Evolutionary conservation across 768 basidiomycete genomes (phyloP), one percentile per base, ranked within the genome.

Genomic region (Lactarius indigo): DNA sequence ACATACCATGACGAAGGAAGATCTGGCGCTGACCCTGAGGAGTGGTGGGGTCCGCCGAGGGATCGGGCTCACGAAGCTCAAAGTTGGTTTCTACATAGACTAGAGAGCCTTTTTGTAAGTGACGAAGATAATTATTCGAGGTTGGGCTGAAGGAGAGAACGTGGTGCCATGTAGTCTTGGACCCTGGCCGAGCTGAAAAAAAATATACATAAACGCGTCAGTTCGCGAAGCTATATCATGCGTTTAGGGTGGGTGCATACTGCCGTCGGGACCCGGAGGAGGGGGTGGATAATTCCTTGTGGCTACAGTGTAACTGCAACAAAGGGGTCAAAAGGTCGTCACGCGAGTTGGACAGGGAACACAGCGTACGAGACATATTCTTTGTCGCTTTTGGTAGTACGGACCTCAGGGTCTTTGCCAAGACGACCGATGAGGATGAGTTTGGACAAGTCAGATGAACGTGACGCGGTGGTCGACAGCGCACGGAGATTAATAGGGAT

Each of bases 81-180:
- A 83, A 93, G 70, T 79, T 81, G 33, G 92, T 87, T 75, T 96
- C 93, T 41, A 91, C 92, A 68, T 87, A 94, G 20, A 96, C 92
- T 65, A 80, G 86, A 58, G 84, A 78, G 6, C 93, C 93, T 69
- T 90, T 91, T 71, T 76, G 82, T 47, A 96, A 74, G 52, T 77
- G 85, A 65, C 78, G 80, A 41, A 96, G 83, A 72, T 84, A 91
- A 65, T 79, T 85, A 70, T 87, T 88, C n/a, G 85, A 72, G 47
- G 54, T 5, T 9, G 85, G 81, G n/a, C 78, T 78, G 80, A 94
- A 94, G 30, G 88, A 93, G 57, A 93, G 72, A 57, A 96, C 71
- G 55, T 86, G 80, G 73, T 95, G 93, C 85, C 88, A 96, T 28
- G 90, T 88, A 9, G 89, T 82, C 17, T 78, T 80, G 5, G 81